Conservation (phyloP, 1,284 basidiomycete genomes). For the Paramarasmius palmivorus region DNA sequence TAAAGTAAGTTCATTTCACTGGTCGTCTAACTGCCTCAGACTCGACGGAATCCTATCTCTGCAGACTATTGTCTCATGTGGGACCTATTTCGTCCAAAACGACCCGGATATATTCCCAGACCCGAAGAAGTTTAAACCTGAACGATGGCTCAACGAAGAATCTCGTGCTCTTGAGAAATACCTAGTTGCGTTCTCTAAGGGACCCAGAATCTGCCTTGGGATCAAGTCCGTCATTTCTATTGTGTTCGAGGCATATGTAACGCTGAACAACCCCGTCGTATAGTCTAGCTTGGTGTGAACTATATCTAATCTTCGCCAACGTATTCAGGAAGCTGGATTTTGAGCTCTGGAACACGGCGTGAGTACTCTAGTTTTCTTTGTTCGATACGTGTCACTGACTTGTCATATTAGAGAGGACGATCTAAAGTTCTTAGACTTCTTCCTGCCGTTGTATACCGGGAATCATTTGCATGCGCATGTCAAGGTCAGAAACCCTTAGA, state of each 20-base stretch:
- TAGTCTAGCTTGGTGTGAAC: constrained; percentile 28
- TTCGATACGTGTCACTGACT: background rate
- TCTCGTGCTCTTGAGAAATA: background rate
- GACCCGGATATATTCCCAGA: constrained; percentile 7
- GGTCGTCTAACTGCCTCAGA: background rate
- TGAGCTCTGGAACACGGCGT: constrained; percentile 6
- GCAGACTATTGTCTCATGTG: constrained; percentile 10
- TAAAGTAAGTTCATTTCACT: constrained; percentile 1
- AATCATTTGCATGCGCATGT: background rate
- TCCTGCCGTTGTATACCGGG: background rate
- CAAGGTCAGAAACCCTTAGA: background rate
- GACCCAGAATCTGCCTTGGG: constrained; percentile 10
- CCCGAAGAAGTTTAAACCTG: constrained; percentile 9
- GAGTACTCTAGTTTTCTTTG: background rate
- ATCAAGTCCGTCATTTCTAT: background rate
- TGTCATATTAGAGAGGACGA: background rate
- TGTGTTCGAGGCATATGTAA: background rate
- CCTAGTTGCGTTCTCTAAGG: constrained; percentile 10
- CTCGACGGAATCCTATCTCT: background rate
- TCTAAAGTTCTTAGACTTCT: background rate
- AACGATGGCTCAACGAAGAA: constrained; percentile 9
- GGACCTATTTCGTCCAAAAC: constrained; percentile 5
- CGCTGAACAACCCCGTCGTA: too few relatives aligned
- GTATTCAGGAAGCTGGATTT: constrained; percentile 27
- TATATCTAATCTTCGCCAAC: constrained; percentile 24